These are phyloP conservation scores for Tulasnella calospora DNA, from an alignment of 768 basidiomycete genomes.

Conservation along the genomic window DNA sequence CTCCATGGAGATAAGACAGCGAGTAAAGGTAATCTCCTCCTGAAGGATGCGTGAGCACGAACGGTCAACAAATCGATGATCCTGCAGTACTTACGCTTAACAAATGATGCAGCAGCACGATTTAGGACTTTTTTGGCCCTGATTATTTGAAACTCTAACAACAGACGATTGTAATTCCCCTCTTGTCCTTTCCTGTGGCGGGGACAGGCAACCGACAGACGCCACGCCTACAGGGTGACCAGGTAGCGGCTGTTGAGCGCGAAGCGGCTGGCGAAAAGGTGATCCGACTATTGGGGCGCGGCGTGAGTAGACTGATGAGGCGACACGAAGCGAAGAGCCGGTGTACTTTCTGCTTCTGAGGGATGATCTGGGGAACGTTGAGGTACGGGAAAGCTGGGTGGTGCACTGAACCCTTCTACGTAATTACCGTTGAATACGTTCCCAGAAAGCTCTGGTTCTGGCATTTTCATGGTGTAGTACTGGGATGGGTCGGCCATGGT, in stretches of 20 bases:
- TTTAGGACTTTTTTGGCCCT: too few relatives aligned
- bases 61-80: too few relatives aligned
- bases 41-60: too few relatives aligned
- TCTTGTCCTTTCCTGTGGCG: neutral
- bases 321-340: neutral
- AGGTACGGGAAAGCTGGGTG: neutral
- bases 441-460: too few relatives aligned
- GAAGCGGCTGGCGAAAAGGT: neutral
- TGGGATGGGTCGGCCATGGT: too few relatives aligned
- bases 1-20: too few relatives aligned
- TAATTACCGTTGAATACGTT: too few relatives aligned
- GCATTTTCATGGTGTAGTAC: too few relatives aligned
- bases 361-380: neutral
- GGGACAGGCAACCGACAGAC: neutral
- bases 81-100: neutral
- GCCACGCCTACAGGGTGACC: neutral
- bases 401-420: neutral
- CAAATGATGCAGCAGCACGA: neutral
- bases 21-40: too few relatives aligned
- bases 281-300: neutral
- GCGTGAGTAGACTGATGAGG: neutral
- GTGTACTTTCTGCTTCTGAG: neutral
- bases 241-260: neutral
- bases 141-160: too few relatives aligned
- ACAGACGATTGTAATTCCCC: too few relatives aligned